Base-by-base conservation (phyloP, 2,329 filamentous ascomycete genomes). In the Penicillium janthinellum region DNA sequence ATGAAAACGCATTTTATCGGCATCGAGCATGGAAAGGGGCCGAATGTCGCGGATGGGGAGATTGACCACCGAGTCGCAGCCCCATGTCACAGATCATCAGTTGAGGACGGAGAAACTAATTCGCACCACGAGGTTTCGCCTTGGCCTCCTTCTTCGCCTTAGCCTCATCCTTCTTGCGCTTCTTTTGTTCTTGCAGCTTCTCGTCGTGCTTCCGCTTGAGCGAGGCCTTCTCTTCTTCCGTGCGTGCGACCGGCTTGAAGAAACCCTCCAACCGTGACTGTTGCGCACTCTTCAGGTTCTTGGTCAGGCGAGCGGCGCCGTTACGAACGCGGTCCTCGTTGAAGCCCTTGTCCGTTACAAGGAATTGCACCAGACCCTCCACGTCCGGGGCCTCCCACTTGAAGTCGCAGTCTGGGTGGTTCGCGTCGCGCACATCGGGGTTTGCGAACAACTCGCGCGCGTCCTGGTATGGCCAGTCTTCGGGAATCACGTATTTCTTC, bases 371-470 rank as follows among this genome's bases (percentile, higher is more conserved):
- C 0, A 99, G 85, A 0, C 92, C 94, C 2, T 97, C 92, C 1
- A 95, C 83, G 70, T 99, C 93, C 3, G 95, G 95, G 60, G 88
- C 89, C 47, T 97, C 92, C 95, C 96, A 99, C 78, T 96, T 97
- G 83, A 98, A 96, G 74, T 99, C 92, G 77, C 93, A 98, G 12
- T 92, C 87, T 0, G 90, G 87, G 70, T 96, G 86, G 67, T 96
- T 90, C 25, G 94, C 92, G 47, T 85, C 76, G 38, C 90, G 88
- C 28, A 99, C 94, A 68, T 98, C 92, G 0, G 95, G 95, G 68
- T 94, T 84, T 73, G 96, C 88, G 81, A 99, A 98, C 31, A 99
- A 86, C 17, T 92, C 87, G 42, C 96, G 90, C 7, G 95, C 96
- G 70, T 99, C 93, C 68, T 89, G 83, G 76, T 89, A 99, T 0